Evolutionary conservation across 2,329 filamentous ascomycete genomes (phyloP), one percentile per base, ranked within the genome.

Genomic region (Chrysoporthe deuterocubensis): DNA sequence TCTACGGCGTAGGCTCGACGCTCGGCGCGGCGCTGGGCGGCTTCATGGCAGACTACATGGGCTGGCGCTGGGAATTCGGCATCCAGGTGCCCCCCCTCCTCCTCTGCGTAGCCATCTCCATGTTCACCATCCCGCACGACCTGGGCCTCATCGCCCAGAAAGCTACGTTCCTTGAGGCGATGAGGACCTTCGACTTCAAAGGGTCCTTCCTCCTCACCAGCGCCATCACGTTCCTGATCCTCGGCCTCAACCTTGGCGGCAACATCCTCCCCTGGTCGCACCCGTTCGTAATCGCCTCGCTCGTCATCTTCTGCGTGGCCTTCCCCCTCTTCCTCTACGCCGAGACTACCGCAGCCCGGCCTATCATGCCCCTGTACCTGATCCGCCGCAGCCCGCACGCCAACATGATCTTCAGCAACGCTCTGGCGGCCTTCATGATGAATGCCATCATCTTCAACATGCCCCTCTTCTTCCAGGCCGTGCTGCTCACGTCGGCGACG

Each of bases 391-490:
- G 81, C 0, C 88, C 88, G 1, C 80, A 85, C n/a, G 82, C 82
- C 18, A 87, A 88, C 71, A 76, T 90, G 43, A 85, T 90, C 66
- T 82, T 88, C 66, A 77, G 81, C 67, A 89, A 89, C 73, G 81
- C 82, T 71, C 74, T 87, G 56, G 82, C 79, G 16, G 81, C 84
- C 1, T 75, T 87, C 50, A 74, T 89, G 13, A 74, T 81, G 62
- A 88, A 87, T 72, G 83, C 86, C 9, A 82, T 89, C 59, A 73
- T 87, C 26, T 89, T 89, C 74, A 89, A 89, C 75, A 83, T 86
- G 82, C 92, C 92, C 0, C 81, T 94, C 8, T 94, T 90, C 80
- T 94, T 92, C 79, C 91, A 93, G 75, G 90, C 89, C 48, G 90
- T 93, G 37, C 88, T 92, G 60, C 83, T 91, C 63, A 88, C 90